Evolutionary conservation across 495 filamentous ascomycete genomes (phyloP).

Genomic region (Aspergillus heteromorphus): DNA sequence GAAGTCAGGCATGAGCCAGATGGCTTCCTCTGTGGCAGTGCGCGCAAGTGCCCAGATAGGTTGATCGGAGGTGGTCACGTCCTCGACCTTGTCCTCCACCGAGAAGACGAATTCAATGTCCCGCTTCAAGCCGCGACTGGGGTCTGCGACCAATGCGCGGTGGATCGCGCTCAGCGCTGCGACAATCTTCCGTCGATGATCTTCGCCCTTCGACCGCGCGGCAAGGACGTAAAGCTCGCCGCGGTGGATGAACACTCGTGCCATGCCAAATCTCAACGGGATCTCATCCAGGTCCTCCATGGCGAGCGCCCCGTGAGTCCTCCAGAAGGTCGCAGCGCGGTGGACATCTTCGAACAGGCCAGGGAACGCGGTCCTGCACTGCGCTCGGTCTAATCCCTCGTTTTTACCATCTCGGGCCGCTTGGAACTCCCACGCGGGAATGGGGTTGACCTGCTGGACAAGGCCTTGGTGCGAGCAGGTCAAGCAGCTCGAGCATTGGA

Average conservation of each 20-base stretch:
- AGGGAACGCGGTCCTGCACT: slow-evolving; percentile 43
- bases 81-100: slow-evolving; percentile 46
- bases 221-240: slow-evolving; percentile 37
- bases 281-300: slow-evolving; percentile 31
- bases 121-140: slow-evolving; percentile 43
- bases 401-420: slow-evolving; percentile 33
- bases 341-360: slow-evolving; percentile 42
- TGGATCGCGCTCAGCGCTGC: slow-evolving; percentile 43
- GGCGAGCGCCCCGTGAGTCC: slow-evolving; percentile 18
- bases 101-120: slow-evolving; percentile 60
- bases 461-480: slow-evolving; percentile 23
- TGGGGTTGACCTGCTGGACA: slow-evolving; percentile 11
- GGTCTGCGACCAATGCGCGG: slow-evolving; percentile 37
- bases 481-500: slow-evolving; percentile 36
- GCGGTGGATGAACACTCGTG: slow-evolving; percentile 26
- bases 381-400: slow-evolving; percentile 25
- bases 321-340: slow-evolving; percentile 32
- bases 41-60: slow-evolving; percentile 50
- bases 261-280: slow-evolving; percentile 28
- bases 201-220: slow-evolving; percentile 29
- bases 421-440: slow-evolving; percentile 30
- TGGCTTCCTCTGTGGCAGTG: slow-evolving; percentile 32
- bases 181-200: slow-evolving; percentile 40
- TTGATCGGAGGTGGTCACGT: slow-evolving; percentile 40
- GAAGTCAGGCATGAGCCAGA: slow-evolving; percentile 76